A percentile compares a stretch with the other conserved stretches of the same genome.
phyloP scores from a whole-genome alignment of 2,329 filamentous ascomycete species.

The Aspergillus novoparasiticus region DNA sequence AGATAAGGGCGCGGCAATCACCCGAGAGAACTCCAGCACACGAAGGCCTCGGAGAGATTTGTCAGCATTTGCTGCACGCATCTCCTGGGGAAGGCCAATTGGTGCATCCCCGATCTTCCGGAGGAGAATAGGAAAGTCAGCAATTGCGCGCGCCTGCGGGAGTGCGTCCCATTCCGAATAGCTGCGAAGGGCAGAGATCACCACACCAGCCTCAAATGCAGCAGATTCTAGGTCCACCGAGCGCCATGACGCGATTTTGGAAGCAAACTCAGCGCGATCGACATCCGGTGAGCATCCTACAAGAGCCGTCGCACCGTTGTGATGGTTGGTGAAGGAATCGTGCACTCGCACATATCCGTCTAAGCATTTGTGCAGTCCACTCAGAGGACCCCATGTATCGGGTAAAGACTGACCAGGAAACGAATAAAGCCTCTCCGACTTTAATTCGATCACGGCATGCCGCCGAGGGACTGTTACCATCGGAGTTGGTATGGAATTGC shows the following conservation, averaged over 20 bases:
- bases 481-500: conserved; percentile 34
- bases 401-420: conserved; percentile 42
- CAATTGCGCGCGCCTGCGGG: conserved; percentile 50
- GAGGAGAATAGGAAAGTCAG: conserved; percentile 51
- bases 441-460: conserved; percentile 57
- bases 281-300: conserved; percentile 42
- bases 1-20: conserved; percentile 43
- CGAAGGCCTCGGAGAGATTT: conserved; percentile 46
- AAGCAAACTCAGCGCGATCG: conserved; percentile 43
- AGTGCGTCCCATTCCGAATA: conserved; percentile 55
- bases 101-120: conserved; percentile 33
- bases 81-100: conserved; percentile 9
- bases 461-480: conserved; percentile 47
- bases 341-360: conserved; percentile 60
- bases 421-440: conserved; percentile 54
- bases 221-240: conserved; percentile 53
- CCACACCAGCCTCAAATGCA: conserved; percentile 44
- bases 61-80: conserved; percentile 17
- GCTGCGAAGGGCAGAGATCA: conserved; percentile 54
- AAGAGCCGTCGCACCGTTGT: conserved; percentile 46
- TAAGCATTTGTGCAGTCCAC: conserved; percentile 54
- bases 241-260: conserved; percentile 44
- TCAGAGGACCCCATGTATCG: conserved; percentile 47
- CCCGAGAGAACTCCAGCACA: conserved; percentile 41
- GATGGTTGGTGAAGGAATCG: conserved; percentile 57